Percentiles rank a stretch among this genome's conserved stretches.
Evolutionary conservation across 1,284 basidiomycete genomes (phyloP).

Genomic region (Tilletia horrida): DNA sequence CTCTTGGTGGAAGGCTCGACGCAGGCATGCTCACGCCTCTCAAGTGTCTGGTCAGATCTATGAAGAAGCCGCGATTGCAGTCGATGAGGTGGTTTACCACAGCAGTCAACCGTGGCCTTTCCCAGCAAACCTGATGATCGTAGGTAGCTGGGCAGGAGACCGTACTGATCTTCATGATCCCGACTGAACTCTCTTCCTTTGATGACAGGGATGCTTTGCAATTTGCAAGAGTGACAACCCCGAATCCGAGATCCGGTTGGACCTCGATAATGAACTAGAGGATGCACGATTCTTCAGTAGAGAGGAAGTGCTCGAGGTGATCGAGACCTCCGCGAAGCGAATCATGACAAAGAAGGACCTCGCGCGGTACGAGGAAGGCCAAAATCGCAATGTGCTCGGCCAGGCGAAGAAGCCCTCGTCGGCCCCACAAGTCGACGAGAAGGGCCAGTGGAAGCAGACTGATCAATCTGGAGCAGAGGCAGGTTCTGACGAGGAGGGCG

Average conservation of each 20-base stretch:
- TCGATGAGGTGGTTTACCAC: conserved; percentile 81
- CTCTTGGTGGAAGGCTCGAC: neutral
- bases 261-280: conserved; percentile 94
- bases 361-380: conserved; percentile 60
- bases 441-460: conserved; percentile 51
- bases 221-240: conserved; percentile 14
- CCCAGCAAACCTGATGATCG: conserved; percentile 85
- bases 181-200: neutral
- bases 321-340: conserved; percentile 59
- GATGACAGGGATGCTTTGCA: conserved; percentile 5
- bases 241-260: conserved; percentile 64
- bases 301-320: conserved; percentile 66
- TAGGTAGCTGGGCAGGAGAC: conserved; percentile 57
- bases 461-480: conserved; percentile 35
- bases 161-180: no score
- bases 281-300: conserved; percentile 86
- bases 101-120: conserved; percentile 72
- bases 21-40: no score
- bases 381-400: conserved; percentile 54
- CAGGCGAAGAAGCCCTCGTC: conserved; percentile 30
- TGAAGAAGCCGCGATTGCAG: conserved; percentile 87
- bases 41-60: conserved; percentile 56
- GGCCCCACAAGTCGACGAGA: conserved; percentile 22
- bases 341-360: conserved; percentile 64
- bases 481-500: neutral